A percentile compares a stretch with the other conserved stretches of the same genome.
These are phyloP conservation scores for Priceomyces melissophilus DNA, from an alignment of 805 yeast genomes.

Conservation along the genomic window DNA sequence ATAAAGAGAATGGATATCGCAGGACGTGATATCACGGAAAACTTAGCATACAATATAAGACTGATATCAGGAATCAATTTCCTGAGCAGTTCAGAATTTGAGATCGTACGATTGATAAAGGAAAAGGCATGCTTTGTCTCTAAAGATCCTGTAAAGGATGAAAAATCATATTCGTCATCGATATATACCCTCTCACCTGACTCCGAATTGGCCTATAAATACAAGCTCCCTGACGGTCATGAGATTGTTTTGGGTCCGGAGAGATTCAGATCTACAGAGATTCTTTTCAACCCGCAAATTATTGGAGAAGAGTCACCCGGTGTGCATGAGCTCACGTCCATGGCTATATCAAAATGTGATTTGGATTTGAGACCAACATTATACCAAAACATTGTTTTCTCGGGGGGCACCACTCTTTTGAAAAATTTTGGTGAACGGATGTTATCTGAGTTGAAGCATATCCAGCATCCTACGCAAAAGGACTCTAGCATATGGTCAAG, in stretches of 20 bases:
- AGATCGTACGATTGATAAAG: constrained; percentile 73
- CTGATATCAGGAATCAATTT: constrained; percentile 60
- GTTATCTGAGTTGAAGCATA: constrained; percentile 52
- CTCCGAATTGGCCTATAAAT: constrained; percentile 33
- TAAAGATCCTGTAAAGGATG: constrained; percentile 53
- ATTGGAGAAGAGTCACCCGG: constrained; percentile 76
- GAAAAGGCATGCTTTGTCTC: constrained; percentile 71
- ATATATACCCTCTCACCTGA: constrained; percentile 14
- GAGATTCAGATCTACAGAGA: constrained; percentile 71
- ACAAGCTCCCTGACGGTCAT: constrained; percentile 84
- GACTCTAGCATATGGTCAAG: constrained; percentile 28
- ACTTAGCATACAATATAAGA: constrained; percentile 65
- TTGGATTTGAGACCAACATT: constrained; percentile 69
- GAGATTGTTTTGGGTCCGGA: constrained; percentile 60
- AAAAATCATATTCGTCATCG: constrained; percentile 38
- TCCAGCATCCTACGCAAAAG: constrained; percentile 16
- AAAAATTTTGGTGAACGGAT: constrained; percentile 80
- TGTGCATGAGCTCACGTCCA: constrained; percentile 58
- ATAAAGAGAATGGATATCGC: constrained; percentile 76
- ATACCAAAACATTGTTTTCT: constrained; percentile 67
- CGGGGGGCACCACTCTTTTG: constrained; percentile 81
- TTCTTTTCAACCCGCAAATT: constrained; percentile 75
- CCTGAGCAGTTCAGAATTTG: constrained; percentile 73
- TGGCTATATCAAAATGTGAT: constrained; percentile 69
- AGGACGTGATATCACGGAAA: constrained; percentile 81